phyloP scores from a whole-genome alignment of 768 basidiomycete species.

The Omphalotus guepiniiformis region DNA sequence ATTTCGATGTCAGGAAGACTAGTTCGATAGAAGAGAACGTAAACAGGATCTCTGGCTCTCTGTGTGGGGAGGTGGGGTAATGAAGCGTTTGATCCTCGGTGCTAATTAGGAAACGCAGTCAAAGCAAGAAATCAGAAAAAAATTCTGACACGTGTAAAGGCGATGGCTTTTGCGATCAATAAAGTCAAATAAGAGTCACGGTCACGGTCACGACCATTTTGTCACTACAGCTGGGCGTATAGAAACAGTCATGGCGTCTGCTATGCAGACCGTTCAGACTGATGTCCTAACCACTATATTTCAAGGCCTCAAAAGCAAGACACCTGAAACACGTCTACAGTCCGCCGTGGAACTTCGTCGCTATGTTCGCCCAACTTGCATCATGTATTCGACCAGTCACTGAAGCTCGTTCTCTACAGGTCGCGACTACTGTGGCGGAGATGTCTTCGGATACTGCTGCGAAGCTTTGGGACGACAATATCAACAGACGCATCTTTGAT shows the following conservation, averaged over 20 bases:
- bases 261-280: conserved; percentile 48
- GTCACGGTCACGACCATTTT: no score
- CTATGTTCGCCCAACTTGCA: conserved; percentile 49
- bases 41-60: no score
- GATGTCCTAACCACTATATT: conserved; percentile 69
- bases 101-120: no score
- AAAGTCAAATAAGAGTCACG: no score
- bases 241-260: conserved; percentile 63
- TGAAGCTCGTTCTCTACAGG: conserved; percentile 37
- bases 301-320: conserved; percentile 58
- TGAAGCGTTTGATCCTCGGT: no score
- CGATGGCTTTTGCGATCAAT: no score
- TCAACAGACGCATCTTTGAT: conserved; percentile 76
- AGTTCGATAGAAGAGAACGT: no score
- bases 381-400: conserved; percentile 5
- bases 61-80: no score
- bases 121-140: no score
- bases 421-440: conserved; percentile 68
- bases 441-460: conserved; percentile 78
- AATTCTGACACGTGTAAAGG: no score
- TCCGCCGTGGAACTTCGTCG: conserved; percentile 70
- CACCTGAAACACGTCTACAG: conserved; percentile 58
- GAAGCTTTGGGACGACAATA: conserved; percentile 83
- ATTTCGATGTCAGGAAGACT: no score
- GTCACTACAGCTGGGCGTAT: no score